Evolutionary conservation across 768 basidiomycete genomes (phyloP), one percentile per base, ranked within the genome.

Genomic region (Trametes coccinea): DNA sequence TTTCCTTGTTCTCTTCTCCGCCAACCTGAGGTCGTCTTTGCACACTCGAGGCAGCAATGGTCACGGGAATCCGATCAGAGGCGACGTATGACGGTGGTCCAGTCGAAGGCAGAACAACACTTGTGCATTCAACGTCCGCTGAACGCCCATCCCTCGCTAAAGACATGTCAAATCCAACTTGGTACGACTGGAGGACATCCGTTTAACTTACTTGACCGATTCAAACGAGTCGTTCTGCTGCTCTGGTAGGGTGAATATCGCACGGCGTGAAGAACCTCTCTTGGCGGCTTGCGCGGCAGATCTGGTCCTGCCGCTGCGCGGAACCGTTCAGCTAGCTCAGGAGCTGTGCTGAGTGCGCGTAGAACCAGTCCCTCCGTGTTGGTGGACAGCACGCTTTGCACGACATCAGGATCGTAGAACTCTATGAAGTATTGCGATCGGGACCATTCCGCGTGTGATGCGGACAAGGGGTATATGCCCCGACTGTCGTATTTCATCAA

Each of bases 371-470:
- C 64, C 16, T 55, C 50, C 13, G n/a, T 58, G 17, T 2, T 40
- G 9, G 68, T 16, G 13, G 52, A 50, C 22, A 59, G 39, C 0
- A 65, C 66, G 17, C 56, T 58, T 16, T 63, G 56, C 17, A 59
- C 62, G 11, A 44, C 53, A n/a, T 13, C 34, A 14, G 48, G 47
- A 7, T 70, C 44, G 33, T 47, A 53, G 53, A 69, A 72, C 48
- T 72, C 71, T 22, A 72, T 52, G 59, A 67, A 72, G 45, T 47
- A 70, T 10, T 27, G 43, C 33, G 37, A 16, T 5, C 9, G 22
- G 13, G 22, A n/a, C 3, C 49, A 31, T 8, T 56, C 22, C 22
- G 22, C 22, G 22, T 22, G 22, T 29, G 2, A 33, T 53, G 7
- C n/a, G 16, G 22, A 29, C 6, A 30, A 6, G 17, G 56, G 3